Evolutionary conservation across 148 eudicot genomes (phyloP), one percentile per base, ranked within the genome.

Genomic region (Nepenthes mirabilis): DNA sequence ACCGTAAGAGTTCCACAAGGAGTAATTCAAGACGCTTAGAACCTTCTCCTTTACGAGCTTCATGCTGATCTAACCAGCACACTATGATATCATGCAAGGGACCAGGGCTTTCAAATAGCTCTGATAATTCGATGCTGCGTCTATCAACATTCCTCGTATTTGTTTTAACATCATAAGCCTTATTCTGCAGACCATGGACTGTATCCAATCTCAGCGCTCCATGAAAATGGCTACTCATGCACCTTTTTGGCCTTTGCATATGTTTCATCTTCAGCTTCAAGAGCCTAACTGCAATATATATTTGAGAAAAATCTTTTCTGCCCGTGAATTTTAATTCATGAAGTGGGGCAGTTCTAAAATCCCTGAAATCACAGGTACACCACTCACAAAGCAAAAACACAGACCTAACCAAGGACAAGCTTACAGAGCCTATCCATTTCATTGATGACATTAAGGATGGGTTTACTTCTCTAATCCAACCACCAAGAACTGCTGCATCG

Each of bases 1-100:
- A 74, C 35, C 84, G 76, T 13, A 73, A 79, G 60, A 94, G 80
- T 69, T 89, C 99, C 58, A 74, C 72, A 34, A 89, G 74, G 11
- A 94, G 84, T 52, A 89, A 68, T 52, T 89, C 90, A 57, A 89
- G 76, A 52, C 90, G 89, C 73, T 77, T 84, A 56, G 79, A 79
- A 62, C 91, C 91, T 68, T 89, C 91, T 55, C 86, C 75, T 55
- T 72, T 82, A 35, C 79, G 87, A 40, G 76, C 76, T 65, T 89
- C 87, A 71, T 94, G 97, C 61, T 86, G 99, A 78, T 94, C 99
- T 52, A 94, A 65, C 97, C 97, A 94, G 72, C 99, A 89, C 33
- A 87, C 86, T 48, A 89, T 67, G 32, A 78, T 70, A 75, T 94
- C 99, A 82, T 94, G 99, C 58, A 94, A 78, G 23, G 93, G 87